Conservation (phyloP, 2,329 filamentous ascomycete genomes). For the Aspergillus ruber region DNA sequence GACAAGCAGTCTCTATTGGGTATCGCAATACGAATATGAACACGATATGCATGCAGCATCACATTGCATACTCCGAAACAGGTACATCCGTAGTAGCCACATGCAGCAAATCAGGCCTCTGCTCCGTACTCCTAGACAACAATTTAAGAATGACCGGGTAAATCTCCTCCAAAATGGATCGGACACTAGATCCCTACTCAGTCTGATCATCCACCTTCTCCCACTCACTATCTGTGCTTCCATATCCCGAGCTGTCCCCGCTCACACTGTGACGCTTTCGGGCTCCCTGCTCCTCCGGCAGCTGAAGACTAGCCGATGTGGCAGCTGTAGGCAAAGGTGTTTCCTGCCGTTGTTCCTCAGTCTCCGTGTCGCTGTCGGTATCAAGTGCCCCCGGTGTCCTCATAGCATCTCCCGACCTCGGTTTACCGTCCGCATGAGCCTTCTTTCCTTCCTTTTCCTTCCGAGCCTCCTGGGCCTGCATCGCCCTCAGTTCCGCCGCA, state of each 20-base stretch:
- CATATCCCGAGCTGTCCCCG: constrained; percentile 48
- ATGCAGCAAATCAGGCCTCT: neutral
- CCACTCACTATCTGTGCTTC: constrained; percentile 93
- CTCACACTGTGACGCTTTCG: constrained; percentile 42
- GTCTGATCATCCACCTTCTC: constrained; percentile 67
- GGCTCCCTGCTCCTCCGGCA: constrained; percentile 35
- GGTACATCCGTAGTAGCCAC: neutral
- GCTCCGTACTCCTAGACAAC: neutral
- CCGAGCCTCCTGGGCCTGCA: constrained; percentile 41
- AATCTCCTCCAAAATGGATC: constrained; percentile 46
- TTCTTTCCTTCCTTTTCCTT: constrained; percentile 32
- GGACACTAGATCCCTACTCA: neutral
- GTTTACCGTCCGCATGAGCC: neutral
- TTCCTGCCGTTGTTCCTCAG: constrained; percentile 23
- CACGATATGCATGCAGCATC: too few species aligned
- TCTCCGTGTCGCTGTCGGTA: constrained; percentile 42
- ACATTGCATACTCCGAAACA: neutral
- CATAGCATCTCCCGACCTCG: constrained; percentile 18
- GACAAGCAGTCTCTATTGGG: too few species aligned
- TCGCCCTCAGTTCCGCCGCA: constrained; percentile 56
- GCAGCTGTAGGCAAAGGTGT: constrained; percentile 9
- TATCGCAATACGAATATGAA: too few species aligned
- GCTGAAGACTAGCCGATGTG: constrained; percentile 41
- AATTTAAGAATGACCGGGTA: constrained; percentile 28
- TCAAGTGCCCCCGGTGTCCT: constrained; percentile 29